Conservation (phyloP, 257 asterid species). For the Solanum sejunctum region DNA sequence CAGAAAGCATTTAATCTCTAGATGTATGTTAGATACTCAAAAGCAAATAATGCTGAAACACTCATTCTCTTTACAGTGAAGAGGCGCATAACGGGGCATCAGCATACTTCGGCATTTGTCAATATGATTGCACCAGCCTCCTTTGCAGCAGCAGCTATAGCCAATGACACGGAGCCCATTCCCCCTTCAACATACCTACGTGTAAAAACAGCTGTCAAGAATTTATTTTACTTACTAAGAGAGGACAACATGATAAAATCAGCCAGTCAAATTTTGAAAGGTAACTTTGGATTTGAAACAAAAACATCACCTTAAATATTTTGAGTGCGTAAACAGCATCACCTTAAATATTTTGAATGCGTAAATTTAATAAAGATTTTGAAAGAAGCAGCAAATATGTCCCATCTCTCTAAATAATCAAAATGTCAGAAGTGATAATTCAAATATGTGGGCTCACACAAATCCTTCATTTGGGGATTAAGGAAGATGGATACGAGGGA, state of each 20-base stretch:
- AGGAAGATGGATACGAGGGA: background rate
- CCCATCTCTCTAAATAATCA: background rate
- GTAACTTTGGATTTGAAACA: background rate
- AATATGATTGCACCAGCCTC: conserved; percentile 84
- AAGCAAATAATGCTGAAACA: background rate
- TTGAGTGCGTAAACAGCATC: background rate
- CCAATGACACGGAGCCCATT: conserved; percentile 91
- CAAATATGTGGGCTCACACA: background rate
- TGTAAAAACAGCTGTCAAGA: conserved; percentile 5
- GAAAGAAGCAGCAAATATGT: background rate
- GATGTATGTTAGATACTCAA: background rate
- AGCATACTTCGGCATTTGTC: conserved; percentile 72
- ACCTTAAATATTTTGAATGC: background rate
- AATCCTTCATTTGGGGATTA: background rate
- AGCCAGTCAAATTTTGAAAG: background rate
- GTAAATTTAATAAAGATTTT: background rate
- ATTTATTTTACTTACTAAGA: background rate
- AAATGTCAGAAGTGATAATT: background rate
- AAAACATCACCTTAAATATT: background rate
- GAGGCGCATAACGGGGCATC: background rate
- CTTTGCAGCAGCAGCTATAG: conserved; percentile 65
- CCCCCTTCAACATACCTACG: conserved; percentile 96
- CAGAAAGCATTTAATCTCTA: background rate
- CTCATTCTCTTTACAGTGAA: background rate
- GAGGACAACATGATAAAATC: background rate